Base-by-base conservation (phyloP, 768 basidiomycete species). In the Lactifluus piperatus region DNA sequence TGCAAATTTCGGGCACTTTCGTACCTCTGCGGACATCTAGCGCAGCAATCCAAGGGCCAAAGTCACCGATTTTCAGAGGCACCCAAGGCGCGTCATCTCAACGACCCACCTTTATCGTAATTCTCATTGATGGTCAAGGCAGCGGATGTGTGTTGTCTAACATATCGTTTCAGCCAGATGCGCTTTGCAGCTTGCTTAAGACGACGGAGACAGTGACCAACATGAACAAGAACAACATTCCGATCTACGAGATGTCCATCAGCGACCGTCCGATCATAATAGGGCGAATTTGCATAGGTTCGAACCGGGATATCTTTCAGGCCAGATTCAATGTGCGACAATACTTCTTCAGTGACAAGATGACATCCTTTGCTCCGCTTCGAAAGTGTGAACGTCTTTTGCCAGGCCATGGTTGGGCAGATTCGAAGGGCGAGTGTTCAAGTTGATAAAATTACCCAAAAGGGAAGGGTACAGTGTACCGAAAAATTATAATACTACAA, bases 151-250 rank as follows among this genome's bases (percentile, higher is more conserved):
- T 94, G 89, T 69, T 84, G 81, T 48, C 81, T 84, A 60, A 37
- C 49, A n/a, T 34, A 34, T 20, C 26, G 56, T 39, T 56, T 57
- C 32, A 61, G 32, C 16, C 30, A 18, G 13, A 39, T 41, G 11
- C 27, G 11, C 41, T 32, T 16, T n/a, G 37, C 5, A 22, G 13
- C 26, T 20, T 37, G 43, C 18, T 4, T 36, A n/a, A 9, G 10
- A 26, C 22, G 5, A 5, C 56, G 62, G 14, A 9, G 10, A 26
- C 22, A 6, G 6, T 56, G 62, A 73, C 83, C 63, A 69, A 86
- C 88, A 95, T 90, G 74, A 92, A 92, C 36, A 97, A 80, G 71
- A 86, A 91, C 51, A 94, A 72, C 79, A 97, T 90, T 34, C 94
- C 94, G 64, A 86, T 79, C 86, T 93, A 56, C 46, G 26, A 37